These are phyloP conservation scores for Exophiala calicioides DNA, from an alignment of 2,329 filamentous ascomycete genomes.

Conservation along the genomic window DNA sequence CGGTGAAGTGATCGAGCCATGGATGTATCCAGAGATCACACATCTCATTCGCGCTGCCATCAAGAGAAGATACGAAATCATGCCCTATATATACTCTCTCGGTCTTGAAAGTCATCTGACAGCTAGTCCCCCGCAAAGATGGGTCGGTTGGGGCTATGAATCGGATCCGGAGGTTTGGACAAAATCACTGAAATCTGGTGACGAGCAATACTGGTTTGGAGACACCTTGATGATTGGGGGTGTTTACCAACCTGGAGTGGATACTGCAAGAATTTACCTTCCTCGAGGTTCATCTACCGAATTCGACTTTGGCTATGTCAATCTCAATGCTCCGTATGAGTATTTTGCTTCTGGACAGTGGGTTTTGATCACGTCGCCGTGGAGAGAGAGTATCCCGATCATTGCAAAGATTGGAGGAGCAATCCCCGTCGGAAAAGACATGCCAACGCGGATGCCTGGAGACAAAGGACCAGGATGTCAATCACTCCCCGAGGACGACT, in stretches of 20 bases:
- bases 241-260: conserved; percentile 63
- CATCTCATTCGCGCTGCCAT: conserved; percentile 65
- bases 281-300: conserved; percentile 29
- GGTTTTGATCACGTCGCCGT: conserved; percentile 53
- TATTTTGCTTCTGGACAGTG: conserved; percentile 58
- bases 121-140: conserved; percentile 66
- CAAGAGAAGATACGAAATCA: conserved; percentile 68
- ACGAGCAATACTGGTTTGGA: conserved; percentile 73
- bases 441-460: conserved; percentile 55
- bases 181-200: conserved; percentile 60
- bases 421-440: conserved; percentile 54
- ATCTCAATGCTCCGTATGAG: conserved; percentile 62
- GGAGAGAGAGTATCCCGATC: conserved; percentile 57
- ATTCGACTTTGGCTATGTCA: conserved; percentile 60
- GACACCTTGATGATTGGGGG: conserved; percentile 66
- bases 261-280: conserved; percentile 58
- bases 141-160: conserved; percentile 74
- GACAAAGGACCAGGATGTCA: conserved; percentile 49
- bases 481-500: conserved; percentile 54
- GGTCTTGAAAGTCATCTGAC: conserved; percentile 62
- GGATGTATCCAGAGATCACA: conserved; percentile 72
- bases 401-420: conserved; percentile 58
- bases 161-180: conserved; percentile 67
- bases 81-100: conserved; percentile 70
- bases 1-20: conserved; percentile 74